Percentiles rank a stretch among this genome's conserved stretches.
phyloP scores from a whole-genome alignment of 768 basidiomycete species.

The Lentinula guzmanii region DNA sequence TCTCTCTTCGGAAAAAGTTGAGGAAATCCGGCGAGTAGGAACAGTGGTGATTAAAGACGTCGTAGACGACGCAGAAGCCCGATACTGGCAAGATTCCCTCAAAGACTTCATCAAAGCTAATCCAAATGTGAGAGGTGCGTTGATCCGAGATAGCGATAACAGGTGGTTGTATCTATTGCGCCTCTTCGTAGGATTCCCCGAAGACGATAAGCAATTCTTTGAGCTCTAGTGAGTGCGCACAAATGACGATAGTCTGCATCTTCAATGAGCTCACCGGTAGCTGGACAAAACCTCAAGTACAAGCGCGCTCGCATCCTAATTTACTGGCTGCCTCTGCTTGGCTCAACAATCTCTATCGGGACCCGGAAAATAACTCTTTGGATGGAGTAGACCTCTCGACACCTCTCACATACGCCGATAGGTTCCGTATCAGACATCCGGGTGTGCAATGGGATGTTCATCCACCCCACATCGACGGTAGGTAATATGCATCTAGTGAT shows the following conservation, averaged over 20 bases:
- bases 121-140: conserved; percentile 47
- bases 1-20: conserved; percentile 39
- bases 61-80: conserved; percentile 50
- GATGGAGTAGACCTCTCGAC: conserved; percentile 44
- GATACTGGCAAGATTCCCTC: conserved; percentile 51
- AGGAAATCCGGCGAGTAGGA: conserved; percentile 47
- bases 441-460: conserved; percentile 41
- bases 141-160: background rate
- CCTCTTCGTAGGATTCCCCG: conserved; percentile 34
- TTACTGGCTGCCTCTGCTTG: conserved; percentile 40
- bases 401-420: conserved; percentile 55
- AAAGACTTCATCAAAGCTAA: conserved; percentile 53
- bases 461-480: conserved; percentile 18
- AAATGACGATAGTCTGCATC: background rate
- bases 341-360: conserved; percentile 41
- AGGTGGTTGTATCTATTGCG: background rate
- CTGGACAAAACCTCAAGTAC: conserved; percentile 37
- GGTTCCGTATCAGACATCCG: conserved; percentile 58
- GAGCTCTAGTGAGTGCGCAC: conserved; percentile 48
- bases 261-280: conserved; percentile 3
- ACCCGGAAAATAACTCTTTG: conserved; percentile 19
- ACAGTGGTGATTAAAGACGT: conserved; percentile 60
- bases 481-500: conserved; percentile 9
- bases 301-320: conserved; percentile 50
- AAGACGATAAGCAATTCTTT: conserved; percentile 65